These are phyloP conservation scores for Naganishia antarctica DNA, from an alignment of 768 basidiomycete genomes.

Conservation along the genomic window DNA sequence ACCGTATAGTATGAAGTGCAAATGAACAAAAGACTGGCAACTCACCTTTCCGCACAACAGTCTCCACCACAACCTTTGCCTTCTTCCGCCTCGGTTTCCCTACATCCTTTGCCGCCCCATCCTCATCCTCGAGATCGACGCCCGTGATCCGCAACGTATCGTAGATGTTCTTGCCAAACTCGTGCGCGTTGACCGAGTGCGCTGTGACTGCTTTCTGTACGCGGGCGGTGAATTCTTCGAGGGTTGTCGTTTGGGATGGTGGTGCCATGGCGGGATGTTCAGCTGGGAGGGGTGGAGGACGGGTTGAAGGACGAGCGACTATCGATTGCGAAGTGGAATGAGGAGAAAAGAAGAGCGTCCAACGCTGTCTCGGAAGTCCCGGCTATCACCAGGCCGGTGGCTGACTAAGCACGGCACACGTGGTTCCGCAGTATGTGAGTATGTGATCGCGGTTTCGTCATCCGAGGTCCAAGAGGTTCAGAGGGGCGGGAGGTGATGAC, in stretches of 20 bases:
- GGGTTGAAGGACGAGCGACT: background rate
- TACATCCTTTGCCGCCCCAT: background rate
- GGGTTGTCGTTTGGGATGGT: background rate
- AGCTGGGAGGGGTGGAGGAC: too few species aligned
- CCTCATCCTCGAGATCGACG: constrained; percentile 16
- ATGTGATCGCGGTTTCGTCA: too few species aligned
- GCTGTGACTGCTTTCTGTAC: constrained; percentile 20
- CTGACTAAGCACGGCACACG: too few species aligned
- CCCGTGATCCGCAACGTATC: constrained; percentile 22
- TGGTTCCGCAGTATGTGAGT: too few species aligned
- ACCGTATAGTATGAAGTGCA: too few species aligned
- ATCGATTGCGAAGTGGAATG: too few species aligned
- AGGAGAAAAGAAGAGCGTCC: too few species aligned
- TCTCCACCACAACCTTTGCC: constrained; percentile 30
- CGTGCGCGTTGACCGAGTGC: constrained; percentile 10
- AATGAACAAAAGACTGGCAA: too few species aligned
- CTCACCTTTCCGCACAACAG: constrained; percentile 27
- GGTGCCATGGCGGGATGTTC: background rate
- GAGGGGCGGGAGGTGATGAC: too few species aligned
- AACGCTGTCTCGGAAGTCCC: too few species aligned
- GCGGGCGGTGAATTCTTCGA: background rate
- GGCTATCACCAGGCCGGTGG: too few species aligned
- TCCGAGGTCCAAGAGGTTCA: too few species aligned
- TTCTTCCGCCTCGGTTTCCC: constrained; percentile 23
- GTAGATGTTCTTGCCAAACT: constrained; percentile 29